Conservation (phyloP, 768 basidiomycete genomes). For the Trametes gibbosa region DNA sequence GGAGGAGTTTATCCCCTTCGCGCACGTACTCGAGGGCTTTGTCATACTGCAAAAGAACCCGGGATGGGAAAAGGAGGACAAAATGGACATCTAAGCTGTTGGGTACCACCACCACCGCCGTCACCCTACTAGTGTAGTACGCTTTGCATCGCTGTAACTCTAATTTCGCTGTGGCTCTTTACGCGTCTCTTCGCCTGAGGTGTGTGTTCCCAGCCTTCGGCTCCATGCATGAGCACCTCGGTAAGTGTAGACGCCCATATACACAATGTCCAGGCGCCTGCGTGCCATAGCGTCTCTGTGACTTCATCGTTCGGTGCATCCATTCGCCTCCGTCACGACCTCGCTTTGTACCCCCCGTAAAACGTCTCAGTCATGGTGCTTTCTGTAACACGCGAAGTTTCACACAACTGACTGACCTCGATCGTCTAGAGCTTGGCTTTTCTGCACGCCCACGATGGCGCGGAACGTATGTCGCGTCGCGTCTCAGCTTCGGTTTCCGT, state of each 20-base stretch:
- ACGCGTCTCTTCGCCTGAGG: not conserved
- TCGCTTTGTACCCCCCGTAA: not conserved
- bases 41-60: conserved; percentile 92
- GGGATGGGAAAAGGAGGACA: conserved; percentile 83
- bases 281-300: too few relatives aligned
- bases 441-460: conserved; percentile 67
- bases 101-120: not conserved
- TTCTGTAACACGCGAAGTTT: not conserved
- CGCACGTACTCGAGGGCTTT: conserved; percentile 88
- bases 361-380: conserved; percentile 1
- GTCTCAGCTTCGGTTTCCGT: not conserved
- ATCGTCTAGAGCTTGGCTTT: conserved; percentile 63
- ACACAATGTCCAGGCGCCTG: too few relatives aligned
- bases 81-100: conserved; percentile 52
- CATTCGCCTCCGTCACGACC: too few relatives aligned
- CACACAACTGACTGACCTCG: not conserved
- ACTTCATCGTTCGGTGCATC: too few relatives aligned
- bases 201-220: too few relatives aligned
- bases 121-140: conserved; percentile 15
- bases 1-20: conserved; percentile 93
- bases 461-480: conserved; percentile 58
- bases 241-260: too few relatives aligned
- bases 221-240: too few relatives aligned
- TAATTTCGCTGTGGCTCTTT: conserved; percentile 4
- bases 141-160: conserved; percentile 18